Conservation (phyloP, 1,284 basidiomycete species). For the Cystobasidiaceae sp. region DNA sequence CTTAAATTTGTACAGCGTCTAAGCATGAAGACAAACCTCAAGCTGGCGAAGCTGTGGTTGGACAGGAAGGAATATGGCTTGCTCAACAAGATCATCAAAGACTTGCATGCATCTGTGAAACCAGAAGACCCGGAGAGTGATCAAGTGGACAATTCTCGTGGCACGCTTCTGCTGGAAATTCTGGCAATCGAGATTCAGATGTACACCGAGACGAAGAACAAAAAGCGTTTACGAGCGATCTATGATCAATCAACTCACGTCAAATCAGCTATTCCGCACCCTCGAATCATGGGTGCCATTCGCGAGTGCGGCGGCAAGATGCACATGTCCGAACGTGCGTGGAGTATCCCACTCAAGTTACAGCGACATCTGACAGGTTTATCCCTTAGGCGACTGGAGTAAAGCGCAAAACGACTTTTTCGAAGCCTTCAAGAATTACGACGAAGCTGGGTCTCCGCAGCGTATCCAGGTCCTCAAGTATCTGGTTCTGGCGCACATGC, state of each 20-base stretch:
- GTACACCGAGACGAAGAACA: constrained; percentile 94
- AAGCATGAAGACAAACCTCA: constrained; percentile 91
- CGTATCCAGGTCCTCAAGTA: constrained; percentile 98
- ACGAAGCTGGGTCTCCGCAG: constrained; percentile 93
- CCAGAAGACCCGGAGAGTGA: constrained; percentile 45
- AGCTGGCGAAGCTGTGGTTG: constrained; percentile 94
- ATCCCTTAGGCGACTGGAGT: no score
- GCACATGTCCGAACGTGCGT: constrained; percentile 99
- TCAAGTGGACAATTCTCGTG: constrained; percentile 72
- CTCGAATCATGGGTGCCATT: constrained; percentile 97
- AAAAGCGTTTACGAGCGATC: constrained; percentile 94
- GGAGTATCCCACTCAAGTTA: no score
- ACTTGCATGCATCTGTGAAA: constrained; percentile 51
- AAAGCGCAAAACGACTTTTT: constrained; percentile 97
- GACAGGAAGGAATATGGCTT: constrained; percentile 87
- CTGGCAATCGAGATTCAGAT: constrained; percentile 99
- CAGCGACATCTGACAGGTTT: no score
- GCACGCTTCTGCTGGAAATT: constrained; percentile 91
- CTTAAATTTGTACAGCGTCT: constrained; percentile 59
- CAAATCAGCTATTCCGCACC: constrained; percentile 94
- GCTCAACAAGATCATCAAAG: constrained; percentile 59
- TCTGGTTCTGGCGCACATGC: constrained; percentile 94
- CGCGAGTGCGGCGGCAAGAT: constrained; percentile 99
- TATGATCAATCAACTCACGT: constrained; percentile 92
- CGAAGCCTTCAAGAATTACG: constrained; percentile 97